Conservation (phyloP, 176 grass and related monocot genomes). For the Luzula sylvatica region DNA sequence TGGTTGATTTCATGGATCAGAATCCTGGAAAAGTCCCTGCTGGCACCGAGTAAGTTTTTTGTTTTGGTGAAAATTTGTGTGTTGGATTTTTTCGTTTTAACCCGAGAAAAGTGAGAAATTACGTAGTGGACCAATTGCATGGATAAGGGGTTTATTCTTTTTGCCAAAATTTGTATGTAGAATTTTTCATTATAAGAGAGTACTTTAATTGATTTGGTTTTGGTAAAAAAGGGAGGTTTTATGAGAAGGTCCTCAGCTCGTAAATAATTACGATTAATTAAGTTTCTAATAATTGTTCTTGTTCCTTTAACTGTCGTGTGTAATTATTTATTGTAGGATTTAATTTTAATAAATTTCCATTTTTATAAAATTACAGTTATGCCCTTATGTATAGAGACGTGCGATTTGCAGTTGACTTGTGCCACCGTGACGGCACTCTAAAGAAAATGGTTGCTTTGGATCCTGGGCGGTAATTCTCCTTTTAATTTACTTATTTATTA, state of each 20-base stretch:
- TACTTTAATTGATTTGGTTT: not conserved
- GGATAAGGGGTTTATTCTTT: no score
- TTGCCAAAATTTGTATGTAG: not conserved
- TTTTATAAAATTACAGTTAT: conserved; percentile 51
- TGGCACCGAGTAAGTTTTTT: conserved; percentile 63
- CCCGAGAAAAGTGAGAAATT: no score
- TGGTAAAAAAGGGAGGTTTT: not conserved
- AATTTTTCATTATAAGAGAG: not conserved
- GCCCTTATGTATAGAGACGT: conserved; percentile 82
- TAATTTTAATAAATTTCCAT: conserved; percentile 2
- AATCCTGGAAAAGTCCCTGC: conserved; percentile 87
- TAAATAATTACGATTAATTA: no score
- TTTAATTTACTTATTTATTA: conserved; percentile 5
- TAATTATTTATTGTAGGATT: no score
- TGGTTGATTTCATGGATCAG: conserved; percentile 90
- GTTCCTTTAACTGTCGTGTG: no score
- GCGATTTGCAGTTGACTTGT: conserved; percentile 89
- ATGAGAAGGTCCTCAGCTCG: not conserved
- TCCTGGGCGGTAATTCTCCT: conserved; percentile 57
- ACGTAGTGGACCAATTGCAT: no score
- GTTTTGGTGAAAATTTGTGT: no score
- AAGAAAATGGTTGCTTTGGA: conserved; percentile 88
- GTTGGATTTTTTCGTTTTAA: conserved; percentile 10
- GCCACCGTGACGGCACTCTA: conserved; percentile 94
- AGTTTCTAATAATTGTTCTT: no score